Conservation (phyloP, 495 filamentous ascomycete species). For the Aspergillus olivimuriae region DNA sequence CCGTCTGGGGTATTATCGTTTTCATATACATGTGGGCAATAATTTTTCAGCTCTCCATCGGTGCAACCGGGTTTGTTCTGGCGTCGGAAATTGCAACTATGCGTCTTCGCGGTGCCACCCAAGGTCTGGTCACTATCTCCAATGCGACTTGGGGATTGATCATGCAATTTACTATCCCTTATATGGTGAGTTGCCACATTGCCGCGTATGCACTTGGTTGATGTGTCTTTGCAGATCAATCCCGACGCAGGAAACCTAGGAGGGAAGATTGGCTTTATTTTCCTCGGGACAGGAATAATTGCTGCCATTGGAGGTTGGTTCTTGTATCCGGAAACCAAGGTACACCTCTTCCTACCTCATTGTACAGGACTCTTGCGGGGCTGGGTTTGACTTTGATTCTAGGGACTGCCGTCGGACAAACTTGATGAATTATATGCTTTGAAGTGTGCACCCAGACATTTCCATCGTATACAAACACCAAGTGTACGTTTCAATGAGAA, state of each 20-base stretch:
- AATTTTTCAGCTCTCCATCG: constrained; percentile 17
- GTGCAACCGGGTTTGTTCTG: constrained; percentile 15
- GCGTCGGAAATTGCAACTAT: constrained; percentile 17
- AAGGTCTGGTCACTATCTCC: constrained; percentile 18
- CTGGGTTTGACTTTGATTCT: background rate
- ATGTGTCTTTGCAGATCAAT: constrained; percentile 11
- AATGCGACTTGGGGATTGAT: constrained; percentile 16
- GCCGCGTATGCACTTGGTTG: background rate
- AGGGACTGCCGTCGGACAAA: constrained; percentile 11
- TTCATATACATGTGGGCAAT: constrained; percentile 20
- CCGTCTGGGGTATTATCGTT: constrained; percentile 16
- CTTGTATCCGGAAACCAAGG: constrained; percentile 19
- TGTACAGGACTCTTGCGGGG: background rate
- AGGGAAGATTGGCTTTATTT: constrained; percentile 17
- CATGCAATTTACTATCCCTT: constrained; percentile 20
- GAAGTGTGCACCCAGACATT: background rate
- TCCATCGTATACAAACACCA: background rate
- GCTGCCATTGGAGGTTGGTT: constrained; percentile 14
- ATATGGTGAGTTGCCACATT: constrained; percentile 12
- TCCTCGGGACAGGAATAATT: constrained; percentile 11
- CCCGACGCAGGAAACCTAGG: constrained; percentile 15
- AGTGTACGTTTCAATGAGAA: background rate
- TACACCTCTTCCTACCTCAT: background rate
- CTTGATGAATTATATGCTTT: constrained; percentile 13
- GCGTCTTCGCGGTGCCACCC: constrained; percentile 14